Conservation (phyloP, 2,329 filamentous ascomycete genomes). For the Colletotrichum sp. region DNA sequence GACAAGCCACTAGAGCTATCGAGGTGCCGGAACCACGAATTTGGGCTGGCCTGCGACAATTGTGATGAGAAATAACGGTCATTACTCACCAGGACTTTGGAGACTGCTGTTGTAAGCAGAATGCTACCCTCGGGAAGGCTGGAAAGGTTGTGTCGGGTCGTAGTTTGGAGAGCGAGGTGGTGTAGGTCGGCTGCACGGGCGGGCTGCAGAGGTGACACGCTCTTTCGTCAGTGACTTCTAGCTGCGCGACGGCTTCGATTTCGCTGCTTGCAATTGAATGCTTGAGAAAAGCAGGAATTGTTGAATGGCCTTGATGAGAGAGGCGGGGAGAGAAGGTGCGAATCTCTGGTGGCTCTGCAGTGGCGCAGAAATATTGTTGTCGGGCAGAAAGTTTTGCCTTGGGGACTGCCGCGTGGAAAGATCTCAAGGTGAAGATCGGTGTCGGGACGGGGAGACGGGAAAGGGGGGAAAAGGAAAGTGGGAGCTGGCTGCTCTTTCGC, state of each 20-base stretch:
- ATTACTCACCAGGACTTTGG: slow-evolving; percentile 2
- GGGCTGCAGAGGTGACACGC: neutral
- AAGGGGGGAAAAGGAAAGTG: slow-evolving; percentile 2
- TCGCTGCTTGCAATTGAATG: neutral
- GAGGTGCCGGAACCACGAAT: slow-evolving; percentile 2
- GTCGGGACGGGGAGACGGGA: neutral
- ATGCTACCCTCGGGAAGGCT: neutral
- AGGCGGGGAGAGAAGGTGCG: neutral
- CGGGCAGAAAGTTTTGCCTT: neutral
- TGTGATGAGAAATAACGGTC: slow-evolving; percentile 10
- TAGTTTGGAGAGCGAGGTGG: neutral
- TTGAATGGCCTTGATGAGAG: neutral
- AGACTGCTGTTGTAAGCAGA: neutral
- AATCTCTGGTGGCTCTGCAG: neutral
- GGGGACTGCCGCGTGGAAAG: neutral
- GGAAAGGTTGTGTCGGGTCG: neutral
- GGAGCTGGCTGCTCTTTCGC: neutral
- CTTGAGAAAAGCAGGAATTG: neutral
- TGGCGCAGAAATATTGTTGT: neutral
- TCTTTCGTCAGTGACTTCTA: neutral
- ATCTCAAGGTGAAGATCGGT: neutral
- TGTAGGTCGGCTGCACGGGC: neutral
- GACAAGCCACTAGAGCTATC: slow-evolving; percentile 6
- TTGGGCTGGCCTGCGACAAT: slow-evolving; percentile 2
- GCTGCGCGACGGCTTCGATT: neutral